Conservation (phyloP, 169 alveolate species). For the Plasmodium fragile region DNA sequence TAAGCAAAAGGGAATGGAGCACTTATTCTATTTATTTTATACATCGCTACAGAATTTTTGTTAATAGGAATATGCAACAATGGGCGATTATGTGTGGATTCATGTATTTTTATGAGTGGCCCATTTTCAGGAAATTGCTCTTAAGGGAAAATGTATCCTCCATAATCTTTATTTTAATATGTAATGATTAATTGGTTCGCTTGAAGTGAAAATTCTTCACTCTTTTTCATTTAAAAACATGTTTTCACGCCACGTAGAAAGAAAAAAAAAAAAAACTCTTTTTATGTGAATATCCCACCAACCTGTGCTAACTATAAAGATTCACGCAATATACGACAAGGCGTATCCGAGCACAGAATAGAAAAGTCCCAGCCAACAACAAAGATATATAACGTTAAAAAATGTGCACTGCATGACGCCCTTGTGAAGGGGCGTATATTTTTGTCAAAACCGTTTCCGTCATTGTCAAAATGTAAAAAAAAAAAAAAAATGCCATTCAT, state of each 20-base stretch:
- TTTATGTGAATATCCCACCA: not conserved
- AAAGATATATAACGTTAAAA: not conserved
- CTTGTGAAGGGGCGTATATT: not conserved
- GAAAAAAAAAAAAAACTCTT: not conserved
- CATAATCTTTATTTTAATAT: not conserved
- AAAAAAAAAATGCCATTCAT: not conserved
- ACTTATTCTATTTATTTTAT: not conserved
- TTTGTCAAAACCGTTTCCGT: not conserved
- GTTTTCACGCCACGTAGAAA: not conserved
- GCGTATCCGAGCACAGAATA: not conserved
- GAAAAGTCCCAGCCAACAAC: not conserved
- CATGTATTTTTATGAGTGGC: not conserved
- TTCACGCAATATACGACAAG: not conserved
- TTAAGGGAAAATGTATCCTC: not conserved
- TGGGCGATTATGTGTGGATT: not conserved
- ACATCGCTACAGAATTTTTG: not conserved
- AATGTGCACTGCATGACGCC: constrained; percentile 1
- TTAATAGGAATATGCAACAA: not conserved
- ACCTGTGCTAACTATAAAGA: not conserved
- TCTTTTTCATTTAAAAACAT: not conserved
- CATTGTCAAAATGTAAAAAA: not conserved
- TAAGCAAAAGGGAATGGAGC: not conserved
- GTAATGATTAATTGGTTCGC: not conserved
- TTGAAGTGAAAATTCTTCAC: not conserved
- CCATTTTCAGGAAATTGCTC: not conserved